A percentile compares a stretch with the other conserved stretches of the same genome.
Conservation (phyloP, 2,329 filamentous ascomycete genomes). For the Coleophoma eucalyptorum region DNA sequence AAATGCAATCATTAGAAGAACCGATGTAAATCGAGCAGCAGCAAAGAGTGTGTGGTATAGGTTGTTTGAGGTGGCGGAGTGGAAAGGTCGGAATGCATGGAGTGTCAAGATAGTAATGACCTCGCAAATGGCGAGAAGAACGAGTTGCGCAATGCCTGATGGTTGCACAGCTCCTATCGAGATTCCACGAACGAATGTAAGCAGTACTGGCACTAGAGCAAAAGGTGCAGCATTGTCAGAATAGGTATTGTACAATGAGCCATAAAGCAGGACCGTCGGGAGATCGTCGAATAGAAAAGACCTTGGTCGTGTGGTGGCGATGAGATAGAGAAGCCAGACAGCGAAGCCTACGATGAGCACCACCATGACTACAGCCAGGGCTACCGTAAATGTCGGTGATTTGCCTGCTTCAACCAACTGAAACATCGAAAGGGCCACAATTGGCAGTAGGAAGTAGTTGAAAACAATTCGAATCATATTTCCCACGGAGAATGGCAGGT, state of each 20-base stretch:
- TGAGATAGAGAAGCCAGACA: conserved; percentile 75
- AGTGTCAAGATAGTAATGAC: conserved; percentile 84
- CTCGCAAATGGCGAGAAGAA: conserved; percentile 90
- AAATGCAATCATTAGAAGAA: conserved; percentile 78
- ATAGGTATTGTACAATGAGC: conserved; percentile 95
- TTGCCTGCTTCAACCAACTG: conserved; percentile 74
- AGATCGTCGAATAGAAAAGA: conserved; percentile 91
- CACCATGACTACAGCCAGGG: conserved; percentile 71
- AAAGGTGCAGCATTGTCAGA: conserved; percentile 90
- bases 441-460: conserved; percentile 87
- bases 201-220: conserved; percentile 78
- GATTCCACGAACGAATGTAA: conserved; percentile 83
- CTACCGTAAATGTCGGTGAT: conserved; percentile 69
- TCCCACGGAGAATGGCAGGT: conserved; percentile 79
- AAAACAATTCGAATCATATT: conserved; percentile 82
- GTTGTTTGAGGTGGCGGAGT: conserved; percentile 94
- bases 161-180: conserved; percentile 91
- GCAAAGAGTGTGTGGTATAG: conserved; percentile 88
- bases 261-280: conserved; percentile 83
- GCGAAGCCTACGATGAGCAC: conserved; percentile 70
- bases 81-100: conserved; percentile 86
- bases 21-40: conserved; percentile 68
- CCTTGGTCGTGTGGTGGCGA: conserved; percentile 75
- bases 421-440: conserved; percentile 84
- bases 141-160: conserved; percentile 88